Evolutionary conservation across 1,139 yeast genomes (phyloP).

Genomic region (Petasospora fabianii): DNA sequence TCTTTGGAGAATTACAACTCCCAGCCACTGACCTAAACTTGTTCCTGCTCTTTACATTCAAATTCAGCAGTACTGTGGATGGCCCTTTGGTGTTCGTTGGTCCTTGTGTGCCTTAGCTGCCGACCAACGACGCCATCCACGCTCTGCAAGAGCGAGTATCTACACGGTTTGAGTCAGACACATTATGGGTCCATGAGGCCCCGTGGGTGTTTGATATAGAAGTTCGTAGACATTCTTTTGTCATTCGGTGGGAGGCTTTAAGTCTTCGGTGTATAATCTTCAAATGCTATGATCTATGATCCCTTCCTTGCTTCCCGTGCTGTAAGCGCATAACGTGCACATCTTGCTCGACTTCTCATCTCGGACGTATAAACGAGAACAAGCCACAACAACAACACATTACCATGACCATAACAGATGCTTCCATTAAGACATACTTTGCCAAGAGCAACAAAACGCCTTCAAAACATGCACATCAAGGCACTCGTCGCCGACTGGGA

Average conservation of each 20-base stretch:
- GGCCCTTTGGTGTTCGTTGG: not conserved
- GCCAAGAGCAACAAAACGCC: not conserved
- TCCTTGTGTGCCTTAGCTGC: not conserved
- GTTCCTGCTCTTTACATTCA: constrained; percentile 12
- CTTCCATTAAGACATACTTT: too few relatives aligned
- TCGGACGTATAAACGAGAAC: too few relatives aligned
- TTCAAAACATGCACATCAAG: constrained; percentile 6
- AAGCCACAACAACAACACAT: too few relatives aligned
- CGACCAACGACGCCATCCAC: not conserved
- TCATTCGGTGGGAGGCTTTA: too few relatives aligned
- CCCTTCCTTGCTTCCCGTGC: too few relatives aligned
- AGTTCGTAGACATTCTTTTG: constrained; percentile 19
- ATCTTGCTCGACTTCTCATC: too few relatives aligned
- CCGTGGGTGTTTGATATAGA: constrained; percentile 30
- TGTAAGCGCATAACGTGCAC: constrained; percentile 10
- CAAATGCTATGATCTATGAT: too few relatives aligned
- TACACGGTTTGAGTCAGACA: constrained; percentile 31
- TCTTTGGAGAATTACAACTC: too few relatives aligned
- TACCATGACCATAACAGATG: too few relatives aligned
- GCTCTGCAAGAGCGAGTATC: constrained; percentile 22
- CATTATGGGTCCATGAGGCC: constrained; percentile 12
- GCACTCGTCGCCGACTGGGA: constrained; percentile 61
- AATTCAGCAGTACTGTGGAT: constrained; percentile 10
- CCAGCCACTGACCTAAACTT: not conserved
- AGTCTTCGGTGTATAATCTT: not conserved